A percentile compares a stretch with the other conserved stretches of the same genome.
Evolutionary conservation across 2,329 filamentous ascomycete genomes (phyloP).

Genomic region (Apiospora rasikravindrae): DNA sequence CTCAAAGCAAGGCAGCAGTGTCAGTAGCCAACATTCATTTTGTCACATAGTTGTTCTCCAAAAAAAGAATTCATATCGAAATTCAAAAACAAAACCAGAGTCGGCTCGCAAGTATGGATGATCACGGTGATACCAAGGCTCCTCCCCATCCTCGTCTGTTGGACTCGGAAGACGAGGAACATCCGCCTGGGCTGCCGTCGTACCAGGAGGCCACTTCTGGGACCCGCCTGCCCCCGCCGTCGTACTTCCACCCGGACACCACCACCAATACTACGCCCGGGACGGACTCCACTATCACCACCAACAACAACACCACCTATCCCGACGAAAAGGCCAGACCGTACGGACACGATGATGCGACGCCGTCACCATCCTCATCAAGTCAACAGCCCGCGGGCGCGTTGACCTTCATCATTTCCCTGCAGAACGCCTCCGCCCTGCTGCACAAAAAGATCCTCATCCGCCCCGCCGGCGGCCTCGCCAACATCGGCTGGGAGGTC

Average conservation of each 20-base stretch:
- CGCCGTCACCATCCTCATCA: neutral
- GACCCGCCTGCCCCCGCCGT: neutral
- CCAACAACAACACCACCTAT: rapidly evolving
- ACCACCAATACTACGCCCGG: neutral
- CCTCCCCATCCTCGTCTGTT: neutral
- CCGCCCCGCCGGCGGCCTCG: neutral
- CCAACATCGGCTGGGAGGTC: neutral
- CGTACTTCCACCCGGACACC: neutral
- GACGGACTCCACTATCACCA: neutral
- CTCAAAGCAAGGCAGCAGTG: neutral
- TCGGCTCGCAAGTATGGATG: neutral
- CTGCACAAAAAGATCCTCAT: neutral
- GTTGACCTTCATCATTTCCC: neutral
- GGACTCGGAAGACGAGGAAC: neutral
- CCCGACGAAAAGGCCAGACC: neutral
- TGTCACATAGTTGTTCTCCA: neutral
- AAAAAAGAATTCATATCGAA: neutral
- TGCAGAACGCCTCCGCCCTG: neutral
- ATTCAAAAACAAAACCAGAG: neutral
- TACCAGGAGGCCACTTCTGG: neutral
- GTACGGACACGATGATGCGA: neutral
- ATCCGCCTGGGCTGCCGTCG: neutral
- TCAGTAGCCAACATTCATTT: neutral
- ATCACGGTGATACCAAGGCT: neutral
- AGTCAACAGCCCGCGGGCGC: neutral